phyloP scores from a whole-genome alignment of 805 yeast genomes.

The Babjeviella inositovora region DNA sequence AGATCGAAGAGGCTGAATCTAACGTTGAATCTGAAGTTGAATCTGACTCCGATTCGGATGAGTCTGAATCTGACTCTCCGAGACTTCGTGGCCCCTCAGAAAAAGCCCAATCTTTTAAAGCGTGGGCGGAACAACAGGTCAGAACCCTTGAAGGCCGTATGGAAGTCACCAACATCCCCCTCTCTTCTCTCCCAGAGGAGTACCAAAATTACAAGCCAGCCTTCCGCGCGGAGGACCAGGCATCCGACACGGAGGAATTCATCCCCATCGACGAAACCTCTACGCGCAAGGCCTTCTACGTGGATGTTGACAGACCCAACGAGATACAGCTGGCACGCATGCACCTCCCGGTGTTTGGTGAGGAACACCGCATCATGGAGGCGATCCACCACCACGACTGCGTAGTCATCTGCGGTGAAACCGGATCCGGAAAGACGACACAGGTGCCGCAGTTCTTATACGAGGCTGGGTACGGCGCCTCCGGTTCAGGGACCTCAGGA shows the following conservation, averaged over 20 bases:
- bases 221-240: constrained; percentile 55
- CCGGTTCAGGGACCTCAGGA: constrained; percentile 56
- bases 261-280: constrained; percentile 39
- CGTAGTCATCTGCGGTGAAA: constrained; percentile 88
- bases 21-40: constrained; percentile 12
- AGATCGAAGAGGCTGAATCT: constrained; percentile 12
- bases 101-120: constrained; percentile 55
- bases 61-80: constrained; percentile 13
- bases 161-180: constrained; percentile 32
- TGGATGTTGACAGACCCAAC: constrained; percentile 47
- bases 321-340: constrained; percentile 54
- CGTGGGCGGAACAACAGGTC: constrained; percentile 75
- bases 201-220: constrained; percentile 34
- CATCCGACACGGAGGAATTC: constrained; percentile 44
- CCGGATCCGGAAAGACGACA: constrained; percentile 97
- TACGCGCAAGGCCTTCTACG: constrained; percentile 47
- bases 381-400: constrained; percentile 87
- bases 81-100: too few species aligned
- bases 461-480: constrained; percentile 78
- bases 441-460: constrained; percentile 93
- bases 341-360: constrained; percentile 75
- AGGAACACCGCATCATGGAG: constrained; percentile 91
- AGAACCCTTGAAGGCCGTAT: constrained; percentile 48
- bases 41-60: constrained; percentile 13
- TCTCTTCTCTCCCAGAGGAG: too few species aligned